Evolutionary conservation across 2,329 filamentous ascomycete genomes (phyloP).

Genomic region (Epichloe coenophiala): DNA sequence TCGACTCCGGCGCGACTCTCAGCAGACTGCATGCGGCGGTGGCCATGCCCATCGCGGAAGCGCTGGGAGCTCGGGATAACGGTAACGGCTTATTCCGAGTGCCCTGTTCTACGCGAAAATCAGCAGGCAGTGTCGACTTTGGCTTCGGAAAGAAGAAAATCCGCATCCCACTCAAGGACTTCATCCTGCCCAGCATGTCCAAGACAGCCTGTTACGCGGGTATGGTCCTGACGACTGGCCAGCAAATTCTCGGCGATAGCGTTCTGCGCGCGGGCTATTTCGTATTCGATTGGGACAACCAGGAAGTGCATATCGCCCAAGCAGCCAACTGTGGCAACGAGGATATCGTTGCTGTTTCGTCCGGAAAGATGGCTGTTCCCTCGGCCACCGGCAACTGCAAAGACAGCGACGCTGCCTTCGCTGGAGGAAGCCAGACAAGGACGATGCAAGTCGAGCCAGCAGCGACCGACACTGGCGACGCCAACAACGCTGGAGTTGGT

Average conservation of each 20-base stretch:
- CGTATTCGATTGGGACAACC: conserved; percentile 32
- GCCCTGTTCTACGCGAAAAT: conserved; percentile 24
- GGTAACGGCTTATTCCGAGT: conserved; percentile 30
- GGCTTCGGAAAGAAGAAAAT: conserved; percentile 29
- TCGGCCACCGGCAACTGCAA: conserved; percentile 22
- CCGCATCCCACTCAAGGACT: conserved; percentile 31
- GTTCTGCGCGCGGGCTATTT: conserved; percentile 31
- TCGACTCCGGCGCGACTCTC: conserved; percentile 41
- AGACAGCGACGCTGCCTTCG: conserved; percentile 11
- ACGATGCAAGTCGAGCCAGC: conserved; percentile 11
- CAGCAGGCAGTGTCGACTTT: conserved; percentile 32
- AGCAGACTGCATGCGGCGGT: conserved; percentile 30
- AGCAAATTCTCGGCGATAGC: conserved; percentile 30
- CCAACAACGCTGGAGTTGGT: conserved; percentile 6
- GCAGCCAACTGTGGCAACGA: conserved; percentile 25
- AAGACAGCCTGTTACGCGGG: conserved; percentile 27
- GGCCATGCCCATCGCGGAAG: conserved; percentile 27
- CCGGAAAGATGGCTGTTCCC: conserved; percentile 20
- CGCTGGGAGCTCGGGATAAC: conserved; percentile 28
- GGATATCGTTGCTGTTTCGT: conserved; percentile 24
- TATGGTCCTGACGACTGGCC: conserved; percentile 23
- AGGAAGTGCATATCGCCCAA: conserved; percentile 26
- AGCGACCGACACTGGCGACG: not conserved
- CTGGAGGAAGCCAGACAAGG: conserved; percentile 2
- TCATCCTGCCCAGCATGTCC: conserved; percentile 25